These are phyloP conservation scores for Penicillium polonicum DNA, from an alignment of 2,329 filamentous ascomycete genomes.

Conservation along the genomic window DNA sequence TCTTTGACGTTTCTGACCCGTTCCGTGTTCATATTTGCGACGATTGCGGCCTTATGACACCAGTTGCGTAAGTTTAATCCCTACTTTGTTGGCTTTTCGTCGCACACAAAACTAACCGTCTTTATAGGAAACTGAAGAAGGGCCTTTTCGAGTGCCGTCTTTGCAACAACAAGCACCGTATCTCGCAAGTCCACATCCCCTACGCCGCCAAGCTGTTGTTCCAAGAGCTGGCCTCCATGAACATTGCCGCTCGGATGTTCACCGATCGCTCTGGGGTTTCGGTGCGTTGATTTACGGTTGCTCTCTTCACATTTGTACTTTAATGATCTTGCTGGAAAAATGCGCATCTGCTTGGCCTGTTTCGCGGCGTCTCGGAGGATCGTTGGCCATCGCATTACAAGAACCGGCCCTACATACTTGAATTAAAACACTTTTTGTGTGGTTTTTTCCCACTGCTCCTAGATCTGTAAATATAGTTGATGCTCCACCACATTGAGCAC, in stretches of 20 bases:
- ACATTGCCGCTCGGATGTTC: constrained; percentile 96
- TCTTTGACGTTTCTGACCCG: constrained; percentile 96
- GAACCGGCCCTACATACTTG: constrained; percentile 26
- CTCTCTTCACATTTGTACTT: constrained; percentile 22
- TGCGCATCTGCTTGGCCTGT: constrained; percentile 19
- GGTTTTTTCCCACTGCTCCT: not conserved
- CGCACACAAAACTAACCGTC: constrained; percentile 10
- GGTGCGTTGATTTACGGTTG: constrained; percentile 34
- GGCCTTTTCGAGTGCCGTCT: constrained; percentile 94
- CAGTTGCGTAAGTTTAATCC: constrained; percentile 80
- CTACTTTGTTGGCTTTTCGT: not conserved
- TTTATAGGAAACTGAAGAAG: constrained; percentile 78
- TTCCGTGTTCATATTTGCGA: constrained; percentile 98
- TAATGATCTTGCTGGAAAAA: constrained; percentile 30
- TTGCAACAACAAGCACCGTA: constrained; percentile 99
- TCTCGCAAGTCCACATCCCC: constrained; percentile 95
- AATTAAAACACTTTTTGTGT: constrained; percentile 11
- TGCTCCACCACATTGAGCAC: not conserved
- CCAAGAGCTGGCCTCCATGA: constrained; percentile 97
- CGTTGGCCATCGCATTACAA: constrained; percentile 20
- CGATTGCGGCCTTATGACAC: constrained; percentile 98
- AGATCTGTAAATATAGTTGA: not conserved
- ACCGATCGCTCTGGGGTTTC: constrained; percentile 61
- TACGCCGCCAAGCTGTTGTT: constrained; percentile 98
- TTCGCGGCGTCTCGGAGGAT: constrained; percentile 25